phyloP scores from a whole-genome alignment of 2,329 filamentous ascomycete genomes.

The Apiospora saccharicola region DNA sequence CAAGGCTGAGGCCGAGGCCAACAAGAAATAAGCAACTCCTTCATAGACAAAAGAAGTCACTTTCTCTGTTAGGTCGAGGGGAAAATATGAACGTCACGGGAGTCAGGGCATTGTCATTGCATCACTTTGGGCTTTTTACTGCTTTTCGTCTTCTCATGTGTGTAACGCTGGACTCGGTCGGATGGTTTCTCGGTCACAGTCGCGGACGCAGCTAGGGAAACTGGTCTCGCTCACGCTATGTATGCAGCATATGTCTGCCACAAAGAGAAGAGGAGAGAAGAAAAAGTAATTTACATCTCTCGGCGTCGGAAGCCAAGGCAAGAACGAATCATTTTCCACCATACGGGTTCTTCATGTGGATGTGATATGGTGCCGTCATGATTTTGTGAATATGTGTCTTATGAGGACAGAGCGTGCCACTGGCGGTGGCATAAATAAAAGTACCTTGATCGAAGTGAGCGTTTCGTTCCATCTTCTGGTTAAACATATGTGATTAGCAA shows the following conservation, averaged over 20 bases:
- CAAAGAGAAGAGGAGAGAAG: conserved; percentile 12
- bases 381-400: neutral
- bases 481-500: neutral
- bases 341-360: neutral
- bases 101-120: conserved; percentile 45
- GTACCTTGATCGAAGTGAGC: neutral
- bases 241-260: conserved; percentile 23
- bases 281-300: conserved; percentile 24
- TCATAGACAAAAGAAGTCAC: conserved; percentile 23
- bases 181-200: conserved; percentile 19
- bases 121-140: conserved; percentile 39
- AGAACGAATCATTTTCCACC: conserved; percentile 19
- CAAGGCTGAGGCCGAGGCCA: conserved; percentile 81
- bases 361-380: neutral
- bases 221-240: conserved; percentile 23
- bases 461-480: neutral
- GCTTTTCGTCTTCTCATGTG: conserved; percentile 32
- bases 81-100: conserved; percentile 39
- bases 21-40: conserved; percentile 77
- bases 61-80: conserved; percentile 2
- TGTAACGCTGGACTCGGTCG: conserved; percentile 22
- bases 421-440: neutral
- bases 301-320: conserved; percentile 21
- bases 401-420: neutral
- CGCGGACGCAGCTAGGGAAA: conserved; percentile 22